Base-by-base conservation (phyloP, 768 basidiomycete genomes). In the Rubroboletus pulcherrimus region DNA sequence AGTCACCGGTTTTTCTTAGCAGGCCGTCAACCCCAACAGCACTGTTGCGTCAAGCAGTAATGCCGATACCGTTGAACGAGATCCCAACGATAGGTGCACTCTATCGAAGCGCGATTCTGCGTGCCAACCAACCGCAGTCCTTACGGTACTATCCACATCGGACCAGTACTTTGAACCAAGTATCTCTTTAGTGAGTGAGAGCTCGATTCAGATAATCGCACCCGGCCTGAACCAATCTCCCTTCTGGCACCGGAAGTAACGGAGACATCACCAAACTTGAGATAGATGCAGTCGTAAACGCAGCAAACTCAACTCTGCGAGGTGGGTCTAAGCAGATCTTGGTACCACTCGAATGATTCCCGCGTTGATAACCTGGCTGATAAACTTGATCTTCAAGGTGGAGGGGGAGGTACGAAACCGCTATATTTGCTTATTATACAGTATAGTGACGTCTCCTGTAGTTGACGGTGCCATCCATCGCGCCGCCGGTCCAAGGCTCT, bases 401-500 rank as follows among this genome's bases (percentile, higher is more conserved):
- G 91, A 5, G 86, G 88, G 0, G 91, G 90, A 71, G 86, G 87
- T 87, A 61, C 58, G 80, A 69, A 44, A 29, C 6, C 24, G 5
- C 4, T 7, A 7, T 41, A 1, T 30, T 10, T 55, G 50, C 2
- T 24, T 34, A 26, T 15, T 7, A 7, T 29, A 14, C 4, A 21
- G 7, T 11, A 31, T 10, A 34, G 26, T 8, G 31, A 51, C 26
- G 17, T 53, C 35, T 49, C 49, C 37, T 26, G 46, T 55, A 89
- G 91, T 93, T 41, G 90, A 93, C 64, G 90, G 90, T 4, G 89
- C 88, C 2, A 92, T 93, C 43, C 91, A 93, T 68, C 66, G 67
- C 24, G 89, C 87, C 11, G 91, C 91, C 26, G 91, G 91, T 11
- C 77, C 71, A 5, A 73, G 78, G 49, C 77, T 91, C 5, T 58